These are phyloP conservation scores for Kickxella alabastrina DNA, from an alignment of 192 early-diverging fungal genomes.

Conservation along the genomic window DNA sequence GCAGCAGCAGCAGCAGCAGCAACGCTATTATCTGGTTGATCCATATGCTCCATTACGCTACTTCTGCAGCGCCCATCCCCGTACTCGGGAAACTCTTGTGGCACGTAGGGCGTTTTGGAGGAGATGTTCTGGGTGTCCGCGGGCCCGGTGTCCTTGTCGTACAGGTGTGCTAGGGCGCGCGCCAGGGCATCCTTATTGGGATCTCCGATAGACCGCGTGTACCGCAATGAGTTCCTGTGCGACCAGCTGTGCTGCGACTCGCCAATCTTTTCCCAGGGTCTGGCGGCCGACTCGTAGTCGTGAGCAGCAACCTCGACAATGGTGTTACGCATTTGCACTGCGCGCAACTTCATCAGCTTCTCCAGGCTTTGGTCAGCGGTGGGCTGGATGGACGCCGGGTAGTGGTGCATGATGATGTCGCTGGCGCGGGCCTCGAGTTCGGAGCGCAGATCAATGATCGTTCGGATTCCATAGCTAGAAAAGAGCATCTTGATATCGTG, in stretches of 20 bases:
- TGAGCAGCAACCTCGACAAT: conserved; percentile 49
- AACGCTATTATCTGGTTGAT: no score
- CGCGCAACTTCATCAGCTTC: conserved; percentile 26
- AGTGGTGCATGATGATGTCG: conserved; percentile 43
- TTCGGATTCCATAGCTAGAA: conserved; percentile 48
- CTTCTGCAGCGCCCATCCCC: no score
- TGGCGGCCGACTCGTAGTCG: conserved; percentile 39
- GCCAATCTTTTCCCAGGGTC: conserved; percentile 47
- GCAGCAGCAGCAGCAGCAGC: no score
- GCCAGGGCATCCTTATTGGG: conserved; percentile 34
- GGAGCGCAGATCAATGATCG: conserved; percentile 51
- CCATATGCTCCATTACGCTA: no score
- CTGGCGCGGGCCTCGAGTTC: conserved; percentile 45
- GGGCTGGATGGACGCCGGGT: conserved; percentile 46
- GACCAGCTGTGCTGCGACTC: conserved; percentile 41
- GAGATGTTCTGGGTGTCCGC: conserved; percentile 27
- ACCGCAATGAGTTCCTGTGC: conserved; percentile 41
- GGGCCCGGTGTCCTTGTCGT: conserved; percentile 21
- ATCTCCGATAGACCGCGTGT: conserved; percentile 36
- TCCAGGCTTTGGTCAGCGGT: conserved; percentile 40
- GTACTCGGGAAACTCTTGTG: no score
- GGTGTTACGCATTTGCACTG: conserved; percentile 37
- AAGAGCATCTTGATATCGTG: conserved; percentile 47
- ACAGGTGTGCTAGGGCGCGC: conserved; percentile 37
- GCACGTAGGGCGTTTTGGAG: conserved; percentile 24